Conservation (phyloP, 2,329 filamentous ascomycete genomes). For the Ceratocystis eucalypticola region DNA sequence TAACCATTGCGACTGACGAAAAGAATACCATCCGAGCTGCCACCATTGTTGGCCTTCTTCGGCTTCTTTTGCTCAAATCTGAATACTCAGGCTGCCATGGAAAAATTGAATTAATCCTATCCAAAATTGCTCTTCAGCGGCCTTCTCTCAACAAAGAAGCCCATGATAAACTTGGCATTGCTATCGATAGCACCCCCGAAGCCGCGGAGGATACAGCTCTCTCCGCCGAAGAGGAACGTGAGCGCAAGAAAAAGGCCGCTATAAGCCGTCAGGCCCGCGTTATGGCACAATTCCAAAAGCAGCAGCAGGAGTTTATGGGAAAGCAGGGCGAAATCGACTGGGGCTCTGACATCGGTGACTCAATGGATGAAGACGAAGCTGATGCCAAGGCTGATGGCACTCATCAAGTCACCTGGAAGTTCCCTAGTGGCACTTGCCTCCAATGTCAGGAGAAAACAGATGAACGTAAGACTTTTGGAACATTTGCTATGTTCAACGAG, state of each 20-base stretch:
- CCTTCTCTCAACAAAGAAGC: constrained; percentile 59
- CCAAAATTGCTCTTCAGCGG: constrained; percentile 70
- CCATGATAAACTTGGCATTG: constrained; percentile 49
- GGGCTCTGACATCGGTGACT: constrained; percentile 60
- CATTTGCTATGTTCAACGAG: constrained; percentile 78
- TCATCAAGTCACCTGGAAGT: constrained; percentile 60
- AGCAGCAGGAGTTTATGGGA: constrained; percentile 88
- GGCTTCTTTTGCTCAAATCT: constrained; percentile 50
- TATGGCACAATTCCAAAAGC: constrained; percentile 96
- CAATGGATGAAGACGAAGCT: constrained; percentile 54
- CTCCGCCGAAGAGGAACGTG: constrained; percentile 56
- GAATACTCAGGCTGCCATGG: constrained; percentile 71
- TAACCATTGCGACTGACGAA: background rate
- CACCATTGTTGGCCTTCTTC: constrained; percentile 51
- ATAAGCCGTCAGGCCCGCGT: constrained; percentile 80
- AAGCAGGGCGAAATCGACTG: constrained; percentile 70
- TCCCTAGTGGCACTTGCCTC: constrained; percentile 85
- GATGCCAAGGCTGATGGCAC: constrained; percentile 46
- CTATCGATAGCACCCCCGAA: constrained; percentile 72
- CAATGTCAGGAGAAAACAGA: constrained; percentile 93
- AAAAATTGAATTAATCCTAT: constrained; percentile 72
- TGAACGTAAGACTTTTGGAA: constrained; percentile 77
- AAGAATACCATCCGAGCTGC: constrained; percentile 38
- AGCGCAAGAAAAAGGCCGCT: constrained; percentile 81
- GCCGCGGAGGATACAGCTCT: constrained; percentile 35